A percentile compares a stretch with the other conserved stretches of the same genome.
Conservation (phyloP, 352 stramenopile genomes). For the Phytophthora pinifolia region DNA sequence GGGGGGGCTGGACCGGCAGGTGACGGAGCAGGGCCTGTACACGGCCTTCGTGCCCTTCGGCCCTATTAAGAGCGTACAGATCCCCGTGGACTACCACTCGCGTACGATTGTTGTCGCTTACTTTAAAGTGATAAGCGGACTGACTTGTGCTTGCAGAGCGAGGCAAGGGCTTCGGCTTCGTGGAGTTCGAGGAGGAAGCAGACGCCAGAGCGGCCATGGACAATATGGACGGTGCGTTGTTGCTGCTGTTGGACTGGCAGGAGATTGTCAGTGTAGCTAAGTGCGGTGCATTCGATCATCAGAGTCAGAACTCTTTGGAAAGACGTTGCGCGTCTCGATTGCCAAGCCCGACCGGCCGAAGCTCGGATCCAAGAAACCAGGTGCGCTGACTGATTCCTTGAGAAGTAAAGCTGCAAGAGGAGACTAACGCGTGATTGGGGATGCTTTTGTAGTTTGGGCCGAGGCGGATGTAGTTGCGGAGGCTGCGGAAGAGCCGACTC, state of each 20-base stretch:
- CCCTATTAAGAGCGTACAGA: constrained; percentile 76
- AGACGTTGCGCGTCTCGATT: constrained; percentile 90
- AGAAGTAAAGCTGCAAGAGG: not conserved
- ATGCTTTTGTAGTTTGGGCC: constrained; percentile 54
- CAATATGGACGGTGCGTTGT: constrained; percentile 92
- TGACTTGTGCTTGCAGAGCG: constrained; percentile 37
- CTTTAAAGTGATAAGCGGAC: not conserved
- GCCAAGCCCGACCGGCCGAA: constrained; percentile 85
- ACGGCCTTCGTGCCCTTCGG: constrained; percentile 85
- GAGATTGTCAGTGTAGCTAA: constrained; percentile 1
- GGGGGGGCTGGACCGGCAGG: constrained; percentile 86
- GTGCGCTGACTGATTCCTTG: constrained; percentile 28
- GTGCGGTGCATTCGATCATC: not conserved
- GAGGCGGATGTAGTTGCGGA: constrained; percentile 40
- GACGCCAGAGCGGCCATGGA: constrained; percentile 92
- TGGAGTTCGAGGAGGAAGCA: constrained; percentile 91
- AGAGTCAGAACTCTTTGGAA: constrained; percentile 92
- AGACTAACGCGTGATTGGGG: not conserved
- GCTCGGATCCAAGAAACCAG: constrained; percentile 76
- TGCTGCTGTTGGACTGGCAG: not conserved
- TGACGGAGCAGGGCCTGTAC: constrained; percentile 88
- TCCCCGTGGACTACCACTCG: constrained; percentile 67
- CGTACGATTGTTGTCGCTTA: constrained; percentile 41
- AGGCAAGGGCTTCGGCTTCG: constrained; percentile 93
- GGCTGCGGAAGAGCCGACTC: constrained; percentile 9